phyloP scores from a whole-genome alignment of 1,284 basidiomycete species.

The Ceratobasidium sp. region DNA sequence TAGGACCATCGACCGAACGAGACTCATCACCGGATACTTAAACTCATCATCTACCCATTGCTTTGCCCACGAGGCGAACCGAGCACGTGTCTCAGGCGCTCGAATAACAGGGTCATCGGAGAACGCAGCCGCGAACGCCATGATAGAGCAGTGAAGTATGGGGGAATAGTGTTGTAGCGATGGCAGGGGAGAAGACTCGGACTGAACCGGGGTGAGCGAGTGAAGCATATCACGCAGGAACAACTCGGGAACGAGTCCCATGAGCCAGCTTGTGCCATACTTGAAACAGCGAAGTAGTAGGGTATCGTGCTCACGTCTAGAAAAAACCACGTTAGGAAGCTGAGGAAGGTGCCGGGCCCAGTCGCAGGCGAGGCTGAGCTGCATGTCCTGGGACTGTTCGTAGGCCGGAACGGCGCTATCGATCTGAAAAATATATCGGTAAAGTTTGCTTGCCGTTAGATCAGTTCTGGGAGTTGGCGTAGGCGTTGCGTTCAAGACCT shows the following conservation, averaged over 20 bases:
- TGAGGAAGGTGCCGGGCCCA: conserved; percentile 37
- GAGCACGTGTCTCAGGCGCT: neutral
- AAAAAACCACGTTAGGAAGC: neutral
- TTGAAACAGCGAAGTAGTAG: conserved; percentile 29
- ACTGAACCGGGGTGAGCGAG: conserved; percentile 10
- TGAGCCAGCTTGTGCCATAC: conserved; percentile 32
- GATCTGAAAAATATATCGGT: conserved; percentile 38
- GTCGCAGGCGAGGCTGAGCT: conserved; percentile 25
- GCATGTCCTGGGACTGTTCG: conserved; percentile 14
- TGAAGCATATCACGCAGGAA: conserved; percentile 40
- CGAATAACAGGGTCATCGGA: conserved; percentile 27
- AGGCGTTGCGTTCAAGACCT: neutral
- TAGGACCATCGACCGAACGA: conserved; percentile 13
- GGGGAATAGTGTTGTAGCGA: conserved; percentile 23
- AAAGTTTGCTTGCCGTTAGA: neutral
- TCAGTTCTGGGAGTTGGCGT: neutral
- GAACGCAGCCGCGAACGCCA: conserved; percentile 33
- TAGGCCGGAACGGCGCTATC: neutral
- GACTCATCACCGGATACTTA: neutral
- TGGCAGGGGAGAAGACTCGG: neutral
- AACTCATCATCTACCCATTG: conserved; percentile 39
- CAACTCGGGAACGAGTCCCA: conserved; percentile 22
- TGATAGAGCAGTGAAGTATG: conserved; percentile 24
- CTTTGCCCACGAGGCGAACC: conserved; percentile 22
- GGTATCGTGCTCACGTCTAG: conserved; percentile 21